Evolutionary conservation across 2,329 filamentous ascomycete species (phyloP).

Genomic region (Raffaelea ambrosiae): DNA sequence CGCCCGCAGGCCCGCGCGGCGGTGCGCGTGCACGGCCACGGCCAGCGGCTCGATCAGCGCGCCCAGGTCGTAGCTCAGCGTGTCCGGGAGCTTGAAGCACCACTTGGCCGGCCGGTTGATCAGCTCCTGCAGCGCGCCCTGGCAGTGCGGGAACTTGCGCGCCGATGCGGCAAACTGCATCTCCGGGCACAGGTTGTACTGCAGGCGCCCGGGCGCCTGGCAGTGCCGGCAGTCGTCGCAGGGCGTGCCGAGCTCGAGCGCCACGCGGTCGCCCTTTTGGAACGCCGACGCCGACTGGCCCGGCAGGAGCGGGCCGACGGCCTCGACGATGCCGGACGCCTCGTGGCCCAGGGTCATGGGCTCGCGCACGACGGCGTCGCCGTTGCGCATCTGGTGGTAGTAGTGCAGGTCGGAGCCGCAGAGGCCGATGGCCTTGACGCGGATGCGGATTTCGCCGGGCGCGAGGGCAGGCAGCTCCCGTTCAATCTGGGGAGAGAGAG

Average conservation of each 20-base stretch:
- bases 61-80: constrained; percentile 40
- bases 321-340: constrained; percentile 51
- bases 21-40: constrained; percentile 49
- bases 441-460: constrained; percentile 48
- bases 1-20: constrained; percentile 33
- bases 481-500: constrained; percentile 1
- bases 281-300: constrained; percentile 34
- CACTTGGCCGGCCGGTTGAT: constrained; percentile 22
- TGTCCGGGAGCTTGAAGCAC: constrained; percentile 31
- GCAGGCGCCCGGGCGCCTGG: constrained; percentile 23
- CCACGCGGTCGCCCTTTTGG: constrained; percentile 49
- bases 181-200: constrained; percentile 27
- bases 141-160: constrained; percentile 20
- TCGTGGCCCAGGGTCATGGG: constrained; percentile 52
- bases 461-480: constrained; percentile 36
- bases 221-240: constrained; percentile 36
- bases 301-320: constrained; percentile 49
- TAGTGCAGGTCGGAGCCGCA: constrained; percentile 55
- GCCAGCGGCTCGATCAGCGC: constrained; percentile 52
- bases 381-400: constrained; percentile 30
- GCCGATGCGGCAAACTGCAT: constrained; percentile 24
- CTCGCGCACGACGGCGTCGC: constrained; percentile 47
- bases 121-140: constrained; percentile 23
- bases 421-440: constrained; percentile 51
- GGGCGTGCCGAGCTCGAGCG: constrained; percentile 57